Evolutionary conservation across 495 filamentous ascomycete genomes (phyloP), one percentile per base, ranked within the genome.

Genomic region (Aspergillus sclerotioniger): DNA sequence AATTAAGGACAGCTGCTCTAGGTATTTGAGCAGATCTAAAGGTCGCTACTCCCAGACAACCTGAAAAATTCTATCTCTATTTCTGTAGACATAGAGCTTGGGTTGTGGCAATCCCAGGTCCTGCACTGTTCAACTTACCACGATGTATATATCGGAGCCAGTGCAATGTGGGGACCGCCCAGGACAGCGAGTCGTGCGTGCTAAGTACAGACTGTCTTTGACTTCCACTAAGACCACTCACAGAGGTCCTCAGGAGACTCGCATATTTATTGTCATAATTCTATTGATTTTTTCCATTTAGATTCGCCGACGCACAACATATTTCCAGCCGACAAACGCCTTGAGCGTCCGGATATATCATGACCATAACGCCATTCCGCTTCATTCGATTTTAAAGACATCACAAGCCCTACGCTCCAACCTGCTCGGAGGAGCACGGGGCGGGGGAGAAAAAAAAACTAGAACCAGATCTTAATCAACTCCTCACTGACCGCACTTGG

Each of bases 401-500:
- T 39, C 47, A n/a, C 46, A 49, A 49, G 50, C 50, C 33, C 21
- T 37, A 13, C 19, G n/a, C 17, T 43, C 28, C 41, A 32, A 8
- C 8, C 33, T 43, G 21, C 15, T 17, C 8, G 12, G 6, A 1
- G 17, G 47, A 29, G 21, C 12, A 49, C 21, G 21, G 21, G 25
- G 12, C 12, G 8, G n/a, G 3, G 8, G 46, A 21, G 12, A 13
- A 48, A 54, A 19, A 44, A 21, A 20, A 54, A 57, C 82, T 76
- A 90, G 63, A 86, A 89, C 84, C 85, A 89, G 48, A 90, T 87
- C 67, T 87, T 90, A 66, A 91, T 90, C 65, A 91, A 65, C 68
- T 90, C 87, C 67, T 91, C 87, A 63, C 86, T 89, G 50, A 90
- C 88, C 17, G 87, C 87, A 66, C 84, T 89, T 6, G 90, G 88